Evolutionary conservation across 257 asterid species (phyloP).

Genomic region (Solanum gracilifrons): DNA sequence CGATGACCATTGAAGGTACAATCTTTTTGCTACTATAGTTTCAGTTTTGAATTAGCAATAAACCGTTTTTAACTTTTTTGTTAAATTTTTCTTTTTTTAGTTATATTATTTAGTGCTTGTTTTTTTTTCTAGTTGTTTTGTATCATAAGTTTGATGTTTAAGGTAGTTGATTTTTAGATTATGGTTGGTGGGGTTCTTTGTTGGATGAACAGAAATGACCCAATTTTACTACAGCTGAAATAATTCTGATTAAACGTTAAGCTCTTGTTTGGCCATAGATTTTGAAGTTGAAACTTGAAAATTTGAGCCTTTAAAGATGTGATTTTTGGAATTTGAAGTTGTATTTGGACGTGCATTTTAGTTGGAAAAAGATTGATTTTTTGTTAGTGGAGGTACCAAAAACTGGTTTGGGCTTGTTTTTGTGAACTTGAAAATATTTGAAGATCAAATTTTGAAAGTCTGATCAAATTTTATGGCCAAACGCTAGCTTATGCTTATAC

Average conservation of each 20-base stretch:
- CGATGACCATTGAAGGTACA: slow-evolving; percentile 85
- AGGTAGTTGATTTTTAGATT: not conserved
- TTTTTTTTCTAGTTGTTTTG: not conserved
- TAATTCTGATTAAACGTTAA: not conserved
- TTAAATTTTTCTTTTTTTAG: not conserved
- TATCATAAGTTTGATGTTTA: not conserved
- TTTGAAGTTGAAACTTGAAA: not conserved
- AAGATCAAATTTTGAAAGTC: not conserved
- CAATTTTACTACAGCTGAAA: not conserved
- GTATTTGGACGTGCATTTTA: not conserved
- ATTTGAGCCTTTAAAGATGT: not conserved
- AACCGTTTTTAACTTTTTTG: not conserved
- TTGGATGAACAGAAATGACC: not conserved
- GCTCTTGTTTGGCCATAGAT: not conserved
- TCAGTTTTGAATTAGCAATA: not conserved
- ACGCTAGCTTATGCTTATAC: not conserved
- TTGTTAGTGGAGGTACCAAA: not conserved
- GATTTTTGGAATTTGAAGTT: not conserved
- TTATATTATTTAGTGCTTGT: not conserved
- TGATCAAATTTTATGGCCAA: not conserved
- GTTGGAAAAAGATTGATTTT: not conserved
- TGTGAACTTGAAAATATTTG: not conserved
- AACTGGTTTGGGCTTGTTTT: not conserved
- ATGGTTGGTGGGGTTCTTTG: not conserved
- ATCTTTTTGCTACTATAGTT: not conserved